Evolutionary conservation across 441 rosid genomes (phyloP).

Genomic region (Aleurites moluccanus): DNA sequence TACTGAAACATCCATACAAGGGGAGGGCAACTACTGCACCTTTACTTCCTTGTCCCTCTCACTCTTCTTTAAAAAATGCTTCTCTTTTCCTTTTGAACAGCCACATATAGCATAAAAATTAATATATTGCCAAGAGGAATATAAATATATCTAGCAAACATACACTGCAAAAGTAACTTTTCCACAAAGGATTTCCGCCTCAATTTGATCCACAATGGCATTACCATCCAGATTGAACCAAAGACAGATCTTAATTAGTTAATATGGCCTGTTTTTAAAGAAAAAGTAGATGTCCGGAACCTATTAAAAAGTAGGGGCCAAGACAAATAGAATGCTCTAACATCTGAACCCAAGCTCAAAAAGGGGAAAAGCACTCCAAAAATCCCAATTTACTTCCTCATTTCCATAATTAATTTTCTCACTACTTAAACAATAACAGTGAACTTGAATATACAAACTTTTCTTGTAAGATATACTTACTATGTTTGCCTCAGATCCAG

Average conservation of each 20-base stretch:
- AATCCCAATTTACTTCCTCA: conserved; percentile 1
- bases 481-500: conserved; percentile 87
- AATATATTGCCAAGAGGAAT: not conserved
- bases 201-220: not conserved
- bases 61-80: not conserved
- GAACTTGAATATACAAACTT: not conserved
- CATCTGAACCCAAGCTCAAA: conserved; percentile 4
- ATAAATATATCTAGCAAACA: not conserved
- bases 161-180: too few species aligned
- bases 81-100: not conserved
- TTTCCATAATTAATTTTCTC: not conserved
- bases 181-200: not conserved
- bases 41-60: not conserved
- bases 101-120: not conserved
- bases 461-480: conserved; percentile 48
- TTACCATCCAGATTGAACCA: not conserved
- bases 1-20: conserved; percentile 4
- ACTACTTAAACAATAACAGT: not conserved
- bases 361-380: not conserved
- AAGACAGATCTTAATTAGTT: not conserved
- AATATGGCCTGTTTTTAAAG: not conserved
- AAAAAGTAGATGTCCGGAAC: conserved; percentile 1
- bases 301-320: not conserved
- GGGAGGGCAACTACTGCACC: not conserved
- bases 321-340: not conserved